These are phyloP conservation scores for Periconia sp. DNA, from an alignment of 2,329 filamentous ascomycete species.

Conservation along the genomic window DNA sequence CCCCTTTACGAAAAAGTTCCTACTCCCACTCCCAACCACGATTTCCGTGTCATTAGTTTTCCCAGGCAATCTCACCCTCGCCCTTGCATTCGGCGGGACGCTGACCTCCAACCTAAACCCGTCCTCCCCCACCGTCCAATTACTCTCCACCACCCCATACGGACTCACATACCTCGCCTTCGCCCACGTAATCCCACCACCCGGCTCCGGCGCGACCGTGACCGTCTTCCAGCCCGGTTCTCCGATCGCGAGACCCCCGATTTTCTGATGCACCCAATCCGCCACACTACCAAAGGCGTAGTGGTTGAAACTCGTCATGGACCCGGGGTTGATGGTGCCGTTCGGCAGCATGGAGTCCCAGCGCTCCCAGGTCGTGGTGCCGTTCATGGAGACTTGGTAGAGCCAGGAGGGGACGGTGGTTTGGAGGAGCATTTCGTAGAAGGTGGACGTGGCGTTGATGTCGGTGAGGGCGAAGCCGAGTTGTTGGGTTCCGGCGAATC, in stretches of 20 bases:
- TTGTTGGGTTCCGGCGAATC: conserved; percentile 22
- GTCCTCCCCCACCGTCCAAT: conserved; percentile 13
- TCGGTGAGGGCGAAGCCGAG: conserved; percentile 16
- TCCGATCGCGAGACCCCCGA: conserved; percentile 46
- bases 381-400: conserved; percentile 51
- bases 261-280: conserved; percentile 50
- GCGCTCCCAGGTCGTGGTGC: conserved; percentile 55
- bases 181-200: conserved; percentile 33
- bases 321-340: conserved; percentile 48
- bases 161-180: conserved; percentile 31
- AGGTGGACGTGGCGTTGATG: conserved; percentile 20
- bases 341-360: conserved; percentile 53
- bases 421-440: conserved; percentile 54
- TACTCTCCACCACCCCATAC: conserved; percentile 34
- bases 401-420: conserved; percentile 52
- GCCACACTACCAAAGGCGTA: conserved; percentile 54
- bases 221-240: conserved; percentile 47
- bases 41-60: neutral
- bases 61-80: conserved; percentile 3
- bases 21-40: conserved; percentile 7
- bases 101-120: conserved; percentile 3
- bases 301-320: conserved; percentile 56
- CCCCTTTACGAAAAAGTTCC: conserved; percentile 1
- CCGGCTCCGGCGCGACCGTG: conserved; percentile 38
- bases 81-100: conserved; percentile 6